A percentile compares a stretch with the other conserved stretches of the same genome.
These are phyloP conservation scores for Botryococcus braunii DNA, from an alignment of 163 green algal species.

Conservation along the genomic window DNA sequence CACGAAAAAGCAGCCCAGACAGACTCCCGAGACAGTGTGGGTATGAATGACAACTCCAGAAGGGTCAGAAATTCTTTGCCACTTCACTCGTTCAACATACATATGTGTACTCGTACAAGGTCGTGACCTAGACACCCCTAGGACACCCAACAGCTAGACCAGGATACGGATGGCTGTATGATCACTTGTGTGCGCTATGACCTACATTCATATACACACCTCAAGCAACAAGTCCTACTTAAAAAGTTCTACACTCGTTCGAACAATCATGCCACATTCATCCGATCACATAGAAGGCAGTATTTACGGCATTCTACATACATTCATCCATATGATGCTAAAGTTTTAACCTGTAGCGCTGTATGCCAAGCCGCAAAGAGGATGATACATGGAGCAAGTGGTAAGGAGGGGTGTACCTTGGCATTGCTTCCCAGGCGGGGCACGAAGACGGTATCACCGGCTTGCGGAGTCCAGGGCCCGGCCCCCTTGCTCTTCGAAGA, in stretches of 20 bases:
- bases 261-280: not conserved
- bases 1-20: too few relatives aligned
- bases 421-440: conserved; percentile 6
- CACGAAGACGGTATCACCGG: conserved; percentile 2
- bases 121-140: too few relatives aligned
- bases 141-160: too few relatives aligned
- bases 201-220: not conserved
- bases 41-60: too few relatives aligned
- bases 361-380: not conserved
- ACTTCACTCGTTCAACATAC: too few relatives aligned
- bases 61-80: too few relatives aligned
- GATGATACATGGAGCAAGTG: not conserved
- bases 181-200: too few relatives aligned
- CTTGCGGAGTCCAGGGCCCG: conserved; percentile 3
- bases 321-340: not conserved
- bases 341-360: not conserved
- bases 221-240: not conserved
- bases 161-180: too few relatives aligned
- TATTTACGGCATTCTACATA: not conserved
- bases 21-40: too few relatives aligned
- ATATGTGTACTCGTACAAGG: too few relatives aligned
- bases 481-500: not conserved
- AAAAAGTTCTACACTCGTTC: not conserved
- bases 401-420: conserved; percentile 4
- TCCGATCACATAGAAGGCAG: not conserved